Base-by-base conservation (phyloP, 768 basidiomycete species). In the Favolaschia claudopus region DNA sequence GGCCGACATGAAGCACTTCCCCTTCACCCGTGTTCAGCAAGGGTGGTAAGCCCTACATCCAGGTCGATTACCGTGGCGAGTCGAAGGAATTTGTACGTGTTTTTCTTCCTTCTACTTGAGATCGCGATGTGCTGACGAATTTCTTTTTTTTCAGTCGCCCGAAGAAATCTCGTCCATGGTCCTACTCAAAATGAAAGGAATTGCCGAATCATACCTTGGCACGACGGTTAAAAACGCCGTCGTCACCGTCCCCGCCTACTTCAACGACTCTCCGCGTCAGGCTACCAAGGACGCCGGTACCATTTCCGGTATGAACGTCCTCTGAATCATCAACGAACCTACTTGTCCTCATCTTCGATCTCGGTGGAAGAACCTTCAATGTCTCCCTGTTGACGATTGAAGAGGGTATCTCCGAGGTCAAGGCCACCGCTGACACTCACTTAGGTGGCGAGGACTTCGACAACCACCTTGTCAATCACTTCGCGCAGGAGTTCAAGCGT, bases 401-500 rank as follows among this genome's bases (percentile, higher is more conserved):
- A 31, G 44, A 46, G 12, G 28, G 28, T 7, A 32, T 32, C n/a
- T 46, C 3, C 44, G 44, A 46, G 28, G 44, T 46, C 28, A 46
- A 32, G 28, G 44, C 44, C 44, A 15, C 17, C 44, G 28, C 44
- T 19, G 29, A 46, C 29, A 15, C 28, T 5, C 44, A 31, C 28
- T 19, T 46, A 31, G 44, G 44, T 20, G 44, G 44, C 28, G 44
- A 46, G 15, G 44, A 31, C 44, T 46, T 57, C 19, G 55, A 57
- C 20, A 48, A 40, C 20, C 55, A 27, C 17, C 46, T 57, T 5
- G 56, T 58, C 14, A 19, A 58, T 19, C 39, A 58, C 39, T 43
- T 48, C 17, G 14, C 40, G 3, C 19, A 24, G 31, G 56, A 58
- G 42, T 58, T 58, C 48, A 58, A 43, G 48, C 48, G 47, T 28